Evolutionary conservation across 2,329 filamentous ascomycete genomes (phyloP), one percentile per base, ranked within the genome.

Genomic region (Incumbomyces lentus): DNA sequence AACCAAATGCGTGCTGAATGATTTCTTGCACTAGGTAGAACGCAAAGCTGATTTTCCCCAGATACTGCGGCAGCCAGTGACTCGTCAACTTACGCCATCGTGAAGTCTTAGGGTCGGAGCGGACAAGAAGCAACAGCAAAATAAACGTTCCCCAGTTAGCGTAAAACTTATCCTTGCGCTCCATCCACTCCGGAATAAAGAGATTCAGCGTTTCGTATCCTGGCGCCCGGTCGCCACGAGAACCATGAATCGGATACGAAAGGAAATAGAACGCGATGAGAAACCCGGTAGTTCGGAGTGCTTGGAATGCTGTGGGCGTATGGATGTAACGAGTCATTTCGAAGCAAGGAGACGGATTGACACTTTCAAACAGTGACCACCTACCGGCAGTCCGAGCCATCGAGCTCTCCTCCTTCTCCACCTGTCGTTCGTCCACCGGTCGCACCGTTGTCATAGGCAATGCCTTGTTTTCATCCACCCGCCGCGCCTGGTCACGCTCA

Each of bases 21-120:
- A 67, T 67, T 1, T 67, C 67, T 43, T 72, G 69, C 18, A 71
- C 67, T 40, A 72, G 63, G 46, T 72, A 72, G 35, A 72, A 64
- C 2, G 66, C 66, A 50, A 68, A 72, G 2, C 66, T 70, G 48
- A 71, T 68, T 39, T 66, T 68, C 47, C 69, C 69, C 11, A 72
- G 56, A 49, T 72, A 72, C 47, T 68, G 67, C 13, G 67, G 65
- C 4, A 69, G 33, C 1, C 59, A 56, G 42, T 62, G 64, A 18
- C 61, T 65, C 54, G 71, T 68, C 17, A 70, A 55, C 31, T 59
- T 60, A 44, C 70, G 67, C 55, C 55, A 57, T 26, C 36, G 48
- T 6, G 53, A 55, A 1, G 46, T 55, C 32, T 68, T 59, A 2
- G 62, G 60, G n/a, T 62, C 61, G 16, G 64, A 66, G 40, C 65